Evolutionary conservation across 345 rosid species (phyloP), one percentile per base, ranked within the genome.

Genomic region (Diplotaxis tenuifolia): DNA sequence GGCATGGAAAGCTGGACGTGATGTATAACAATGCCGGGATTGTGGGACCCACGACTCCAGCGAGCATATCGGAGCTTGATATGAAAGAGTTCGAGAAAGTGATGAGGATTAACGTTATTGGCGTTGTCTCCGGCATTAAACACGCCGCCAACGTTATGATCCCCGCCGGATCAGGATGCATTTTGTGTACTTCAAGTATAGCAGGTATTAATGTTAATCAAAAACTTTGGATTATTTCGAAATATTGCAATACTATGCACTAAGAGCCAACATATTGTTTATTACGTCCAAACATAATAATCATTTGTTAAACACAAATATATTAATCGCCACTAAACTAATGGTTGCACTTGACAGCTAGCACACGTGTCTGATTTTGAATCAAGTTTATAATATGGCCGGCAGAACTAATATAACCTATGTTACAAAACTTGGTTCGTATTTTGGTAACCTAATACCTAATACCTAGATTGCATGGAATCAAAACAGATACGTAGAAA

Each of bases 21-120:
- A 84, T 92, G 94, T 86, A 77, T 77, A 89, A 92, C 85, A 89
- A 84, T 10, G 97, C 91, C 0, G 96, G 98, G 6, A 75, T 87
- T 27, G 54, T 67, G 0, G 98, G 96, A n/a, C 82, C 80, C 0
- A 9, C 58, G 0, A 15, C 57, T 50, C 96, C 89, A 0, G 81
- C 87, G 3, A 83, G 88, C 78, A 85, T 92, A n/a, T 68, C 78
- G 0, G 87, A 87, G 45, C 85, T 90, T 0, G 84, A 90, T 66
- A 79, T 92, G 4, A 80, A 50, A 2, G 89, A 82, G 73, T 90
- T 92, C 18, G 93, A 90, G 58, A 74, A 65, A 49, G 79, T 86
- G 1, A 85, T 89, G 87, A 72, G 64, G 55, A 45, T 86, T 74
- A 92, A 92, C 49, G 83, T 89, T 10, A 70, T 83, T 9, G 94